Conservation (phyloP, 1,284 basidiomycete genomes). For the Cryptococcus hybrid region DNA sequence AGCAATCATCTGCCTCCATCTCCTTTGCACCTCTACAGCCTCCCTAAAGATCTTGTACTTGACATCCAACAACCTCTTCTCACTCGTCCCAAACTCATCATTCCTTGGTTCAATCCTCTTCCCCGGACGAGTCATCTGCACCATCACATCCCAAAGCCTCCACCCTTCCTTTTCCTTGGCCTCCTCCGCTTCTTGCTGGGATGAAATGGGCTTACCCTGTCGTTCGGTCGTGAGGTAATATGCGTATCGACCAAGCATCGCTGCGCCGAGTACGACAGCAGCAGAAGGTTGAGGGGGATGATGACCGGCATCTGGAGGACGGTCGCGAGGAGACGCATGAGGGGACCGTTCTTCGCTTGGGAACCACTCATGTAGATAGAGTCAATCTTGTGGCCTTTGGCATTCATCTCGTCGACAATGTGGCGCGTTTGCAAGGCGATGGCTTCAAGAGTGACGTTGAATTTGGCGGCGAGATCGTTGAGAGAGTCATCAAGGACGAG, state of each 20-base stretch:
- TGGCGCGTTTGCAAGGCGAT: conserved; percentile 95
- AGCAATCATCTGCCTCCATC: conserved; percentile 48
- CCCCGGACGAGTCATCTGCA: conserved; percentile 88
- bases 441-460: conserved; percentile 86
- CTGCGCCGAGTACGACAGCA: conserved; percentile 87
- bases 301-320: conserved; percentile 80
- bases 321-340: conserved; percentile 88
- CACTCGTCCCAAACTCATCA: conserved; percentile 51
- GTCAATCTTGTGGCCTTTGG: conserved; percentile 75
- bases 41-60: conserved; percentile 96
- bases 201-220: conserved; percentile 39
- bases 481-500: conserved; percentile 77
- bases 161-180: conserved; percentile 60
- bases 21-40: conserved; percentile 78
- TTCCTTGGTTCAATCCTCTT: conserved; percentile 68
- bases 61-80: conserved; percentile 74
- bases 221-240: conserved; percentile 57
- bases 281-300: conserved; percentile 69
- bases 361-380: conserved; percentile 82
- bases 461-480: conserved; percentile 81
- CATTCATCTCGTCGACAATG: conserved; percentile 90
- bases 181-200: conserved; percentile 53
- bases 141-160: conserved; percentile 91
- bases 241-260: conserved; percentile 90
- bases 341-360: conserved; percentile 77